phyloP scores from a whole-genome alignment of 1,284 basidiomycete species.

The Butyriboletus appendiculatus region DNA sequence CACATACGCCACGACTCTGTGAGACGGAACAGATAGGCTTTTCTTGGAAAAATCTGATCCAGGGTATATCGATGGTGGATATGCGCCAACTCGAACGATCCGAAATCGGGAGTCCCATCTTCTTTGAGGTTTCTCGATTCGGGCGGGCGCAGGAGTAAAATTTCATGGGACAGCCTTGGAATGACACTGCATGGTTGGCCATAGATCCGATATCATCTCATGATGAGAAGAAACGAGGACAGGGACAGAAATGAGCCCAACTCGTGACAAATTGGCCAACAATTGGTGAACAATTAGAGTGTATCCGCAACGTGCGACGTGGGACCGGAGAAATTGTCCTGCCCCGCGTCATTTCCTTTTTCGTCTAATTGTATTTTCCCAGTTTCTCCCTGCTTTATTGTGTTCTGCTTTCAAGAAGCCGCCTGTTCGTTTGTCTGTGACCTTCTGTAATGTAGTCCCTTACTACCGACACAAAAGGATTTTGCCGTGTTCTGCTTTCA shows the following conservation, averaged over 20 bases:
- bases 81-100: constrained; percentile 8
- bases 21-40: constrained; percentile 6
- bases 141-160: constrained; percentile 26
- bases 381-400: constrained; percentile 38
- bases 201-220: constrained; percentile 29
- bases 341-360: constrained; percentile 33
- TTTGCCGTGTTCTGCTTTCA: constrained; percentile 27
- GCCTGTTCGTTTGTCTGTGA: constrained; percentile 20
- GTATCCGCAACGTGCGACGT: constrained; percentile 30
- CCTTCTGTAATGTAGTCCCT: constrained; percentile 33
- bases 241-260: constrained; percentile 16
- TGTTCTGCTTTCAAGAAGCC: constrained; percentile 33
- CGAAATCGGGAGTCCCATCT: constrained; percentile 20
- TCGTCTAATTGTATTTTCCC: constrained; percentile 39
- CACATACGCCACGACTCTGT: constrained; percentile 10
- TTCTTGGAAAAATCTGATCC: constrained; percentile 17
- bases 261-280: constrained; percentile 10
- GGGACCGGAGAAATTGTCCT: constrained; percentile 10
- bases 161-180: constrained; percentile 19
- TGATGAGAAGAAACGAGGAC: constrained; percentile 16
- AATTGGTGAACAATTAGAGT: constrained; percentile 34
- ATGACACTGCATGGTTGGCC: constrained; percentile 4
- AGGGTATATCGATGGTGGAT: constrained; percentile 4
- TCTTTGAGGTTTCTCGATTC: constrained; percentile 38
- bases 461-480: constrained; percentile 39